Evolutionary conservation across 768 basidiomycete genomes (phyloP), one percentile per base, ranked within the genome.

Genomic region (Amanita muscaria): DNA sequence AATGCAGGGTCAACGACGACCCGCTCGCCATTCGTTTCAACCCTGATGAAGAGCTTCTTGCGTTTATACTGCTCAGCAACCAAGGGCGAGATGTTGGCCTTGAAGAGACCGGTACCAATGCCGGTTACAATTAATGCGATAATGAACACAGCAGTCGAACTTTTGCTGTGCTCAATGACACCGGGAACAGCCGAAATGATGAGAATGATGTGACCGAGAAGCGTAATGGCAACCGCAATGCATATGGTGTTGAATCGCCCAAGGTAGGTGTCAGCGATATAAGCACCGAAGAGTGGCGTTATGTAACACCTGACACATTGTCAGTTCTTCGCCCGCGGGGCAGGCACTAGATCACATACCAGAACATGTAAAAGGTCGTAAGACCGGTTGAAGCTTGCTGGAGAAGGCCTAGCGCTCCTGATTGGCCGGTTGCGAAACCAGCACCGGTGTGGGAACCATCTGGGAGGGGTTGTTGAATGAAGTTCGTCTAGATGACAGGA

Each of bases 201-300:
- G 54, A 87, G 74, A 53, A 88, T 66, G 42, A 79, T 59, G 52
- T 84, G 79, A 3, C 83, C 82, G 29, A 82, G 21, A 36, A 87
- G 62, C 4, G 79, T 77, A 41, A 88, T 63, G 4, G 41, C 63
- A 32, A 83, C 70, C 14, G 78, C 76, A 49, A 75, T 65, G 56
- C 72, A 76, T 47, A 88, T 68, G 5, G 86, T 88, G 60, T 82
- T 83, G 72, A 72, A 88, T 3, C 86, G 74, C 9, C 86, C 86
- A 64, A 74, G 74, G 51, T 78, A 69, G 4, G 80, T 74, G 57
- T 88, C 83, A 12, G 85, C 83, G 42, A 88, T 67, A 54, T 77
- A 86, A 1, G 83, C 85, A 11, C 83, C 83, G 11, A 76, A 59
- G 4, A 87, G 64, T 1, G 85, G 85, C 21, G 74, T 75, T 39